Conservation (phyloP, 2,329 filamentous ascomycete genomes). For the Zymoseptoria passerinii region DNA sequence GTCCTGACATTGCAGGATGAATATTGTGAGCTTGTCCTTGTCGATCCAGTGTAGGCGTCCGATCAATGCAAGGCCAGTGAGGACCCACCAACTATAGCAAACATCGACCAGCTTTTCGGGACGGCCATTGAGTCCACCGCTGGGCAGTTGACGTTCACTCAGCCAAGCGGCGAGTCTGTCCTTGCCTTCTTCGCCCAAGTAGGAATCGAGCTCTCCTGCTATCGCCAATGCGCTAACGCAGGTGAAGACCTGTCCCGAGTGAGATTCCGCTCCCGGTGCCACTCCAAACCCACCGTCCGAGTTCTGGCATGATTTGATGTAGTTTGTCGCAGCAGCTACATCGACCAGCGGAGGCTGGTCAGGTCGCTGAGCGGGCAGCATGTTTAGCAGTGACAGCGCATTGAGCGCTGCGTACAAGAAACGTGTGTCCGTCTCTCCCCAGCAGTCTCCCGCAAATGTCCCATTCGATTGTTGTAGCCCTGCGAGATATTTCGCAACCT, state of each 20-base stretch:
- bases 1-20: slow-evolving; percentile 87
- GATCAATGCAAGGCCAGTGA: slow-evolving; percentile 86
- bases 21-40: slow-evolving; percentile 63
- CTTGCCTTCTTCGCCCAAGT: slow-evolving; percentile 55
- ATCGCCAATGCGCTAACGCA: slow-evolving; percentile 84
- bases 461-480: slow-evolving; percentile 71
- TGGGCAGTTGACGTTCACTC: slow-evolving; percentile 80
- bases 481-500: slow-evolving; percentile 75
- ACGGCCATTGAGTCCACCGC: slow-evolving; percentile 83
- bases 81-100: slow-evolving; percentile 98
- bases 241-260: slow-evolving; percentile 91
- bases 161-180: slow-evolving; percentile 84
- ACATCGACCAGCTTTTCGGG: slow-evolving; percentile 95
- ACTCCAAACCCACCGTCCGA: slow-evolving; percentile 92
- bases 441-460: slow-evolving; percentile 88
- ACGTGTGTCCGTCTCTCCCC: slow-evolving; percentile 91
- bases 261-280: slow-evolving; percentile 82
- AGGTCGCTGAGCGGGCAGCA: slow-evolving; percentile 44
- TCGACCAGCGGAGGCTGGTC: slow-evolving; percentile 50
- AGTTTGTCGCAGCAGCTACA: slow-evolving; percentile 67
- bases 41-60: slow-evolving; percentile 89
- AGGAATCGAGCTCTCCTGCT: slow-evolving; percentile 62
- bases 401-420: slow-evolving; percentile 90
- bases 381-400: slow-evolving; percentile 72
- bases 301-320: slow-evolving; percentile 78